Evolutionary conservation across 495 filamentous ascomycete genomes (phyloP), one percentile per base, ranked within the genome.

Genomic region (Tuber melanosporum): DNA sequence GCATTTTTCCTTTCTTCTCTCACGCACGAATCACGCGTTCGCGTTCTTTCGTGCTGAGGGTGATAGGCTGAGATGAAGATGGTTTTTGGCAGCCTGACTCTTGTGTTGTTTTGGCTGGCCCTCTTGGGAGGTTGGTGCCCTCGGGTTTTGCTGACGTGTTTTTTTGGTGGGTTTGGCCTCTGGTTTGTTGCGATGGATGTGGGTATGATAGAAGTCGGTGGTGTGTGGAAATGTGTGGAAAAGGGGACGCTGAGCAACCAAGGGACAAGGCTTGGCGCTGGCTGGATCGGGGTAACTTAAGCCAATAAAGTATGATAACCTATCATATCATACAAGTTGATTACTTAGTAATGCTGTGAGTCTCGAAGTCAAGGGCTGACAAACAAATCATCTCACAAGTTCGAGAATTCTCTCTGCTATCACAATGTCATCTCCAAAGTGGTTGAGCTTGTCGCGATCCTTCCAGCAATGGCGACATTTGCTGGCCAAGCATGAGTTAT

Each of bases 1-100:
- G 81, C 81, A 83, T 83, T 74, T 71, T 72, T 22, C 71, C n/a
- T n/a, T 42, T 72, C 41, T 19, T 19, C n/a, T n/a, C 52, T 39
- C 71, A 20, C n/a, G 32, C 32, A 57, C n/a, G 57, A 66, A 66
- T 10, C 57, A 66, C 57, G 57, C n/a, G n/a, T 32, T 66, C 57
- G 57, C 57, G 12, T 47, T 72, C 42, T 74, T 32, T 66, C 46
- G 78, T n/a, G 66, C 22, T 2, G 46, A 49, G 9, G 71, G 43
- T 71, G 10, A 71, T 26, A 44, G 15, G 39, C n/a, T 36, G 45
- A 74, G 43, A 26, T 42, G 22, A 57, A 57, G 49, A 57, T 57
- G 39, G 71, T 57, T 71, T 17, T 47, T 52, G 49, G 12, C 7
- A 41, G 44, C 57, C 57, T 66, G 57, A 66, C 57, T 66, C 26